A percentile compares a stretch with the other conserved stretches of the same genome.
phyloP scores from a whole-genome alignment of 2,329 filamentous ascomycete genomes.

The Helotiales sp. region DNA sequence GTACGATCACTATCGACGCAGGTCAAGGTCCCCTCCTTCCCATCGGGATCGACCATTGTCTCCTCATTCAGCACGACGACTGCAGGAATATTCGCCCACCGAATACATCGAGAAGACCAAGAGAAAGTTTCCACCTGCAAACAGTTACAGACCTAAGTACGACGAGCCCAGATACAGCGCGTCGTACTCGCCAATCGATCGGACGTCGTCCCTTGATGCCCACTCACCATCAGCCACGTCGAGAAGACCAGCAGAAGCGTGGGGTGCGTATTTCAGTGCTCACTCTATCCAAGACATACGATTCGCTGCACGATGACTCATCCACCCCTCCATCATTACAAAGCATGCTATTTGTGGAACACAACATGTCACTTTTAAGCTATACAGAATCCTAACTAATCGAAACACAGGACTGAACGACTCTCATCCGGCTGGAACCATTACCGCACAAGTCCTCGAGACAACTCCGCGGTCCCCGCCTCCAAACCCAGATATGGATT shows the following conservation, averaged over 20 bases:
- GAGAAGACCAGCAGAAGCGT: not conserved
- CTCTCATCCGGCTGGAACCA: not conserved
- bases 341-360: too few relatives aligned
- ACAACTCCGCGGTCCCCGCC: too few relatives aligned
- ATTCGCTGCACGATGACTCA: not conserved
- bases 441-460: too few relatives aligned
- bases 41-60: not conserved
- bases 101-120: too few relatives aligned
- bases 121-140: too few relatives aligned
- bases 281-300: not conserved
- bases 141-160: not conserved
- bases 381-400: not conserved
- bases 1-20: not conserved
- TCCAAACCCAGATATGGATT: not conserved
- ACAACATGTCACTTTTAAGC: not conserved
- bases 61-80: too few relatives aligned
- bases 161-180: not conserved
- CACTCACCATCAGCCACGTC: not conserved
- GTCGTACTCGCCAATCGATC: not conserved
- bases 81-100: too few relatives aligned
- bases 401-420: not conserved
- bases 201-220: not conserved
- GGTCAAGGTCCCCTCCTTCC: not conserved
- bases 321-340: not conserved
- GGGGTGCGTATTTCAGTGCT: not conserved